Base-by-base conservation (phyloP, 1,284 basidiomycete species). In the Rugosomyces carneus region DNA sequence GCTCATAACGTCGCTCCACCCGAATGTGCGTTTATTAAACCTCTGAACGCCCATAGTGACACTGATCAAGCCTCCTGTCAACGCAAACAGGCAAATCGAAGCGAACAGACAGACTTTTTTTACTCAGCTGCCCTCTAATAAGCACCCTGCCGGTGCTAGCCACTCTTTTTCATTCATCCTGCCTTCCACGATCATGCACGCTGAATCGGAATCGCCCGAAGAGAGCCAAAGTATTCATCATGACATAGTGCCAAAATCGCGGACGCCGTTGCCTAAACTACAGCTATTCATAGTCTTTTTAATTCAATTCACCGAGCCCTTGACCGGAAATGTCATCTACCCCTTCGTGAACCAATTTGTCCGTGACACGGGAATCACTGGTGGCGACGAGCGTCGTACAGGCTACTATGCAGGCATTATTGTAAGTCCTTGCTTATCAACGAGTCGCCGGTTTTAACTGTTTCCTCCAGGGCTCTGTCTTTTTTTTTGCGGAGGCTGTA, bases 361-460 rank as follows among this genome's bases (percentile, higher is more conserved):
- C 10, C 64, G 69, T 16, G 66, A 65, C 42, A 63, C 72, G 16
- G 73, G 72, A 2, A 70, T 78, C 26, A 76, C 74, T 19, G 58
- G 65, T 35, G 75, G 75, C 16, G 70, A 76, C 46, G 73, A 76
- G 51, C 64, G 62, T 15, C 66, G 66, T 45, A 71, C 74, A 3
- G 77, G 75, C 13, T 75, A 78, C 59, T 81, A 78, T 60, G 76
- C 71, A 18, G 80, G 80, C 0, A 44, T 80, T 5, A 70, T 81
- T 57, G 79, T 78, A 48, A 51, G 70, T 37, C 5, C 9, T 21
- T 3, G 7, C n/a, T n/a, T n/a, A 23, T 23, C 21, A 16, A 37
- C 3, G 8, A 3, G 20, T 37, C 29, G 5, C 34, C 19, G 20
- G 23, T 20, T 15, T 29, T n/a, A n/a, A n/a, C n/a, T n/a, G n/a